A percentile compares a stretch with the other conserved stretches of the same genome.
These are phyloP conservation scores for Leccinum variicolor DNA, from an alignment of 768 basidiomycete genomes.

Conservation along the genomic window DNA sequence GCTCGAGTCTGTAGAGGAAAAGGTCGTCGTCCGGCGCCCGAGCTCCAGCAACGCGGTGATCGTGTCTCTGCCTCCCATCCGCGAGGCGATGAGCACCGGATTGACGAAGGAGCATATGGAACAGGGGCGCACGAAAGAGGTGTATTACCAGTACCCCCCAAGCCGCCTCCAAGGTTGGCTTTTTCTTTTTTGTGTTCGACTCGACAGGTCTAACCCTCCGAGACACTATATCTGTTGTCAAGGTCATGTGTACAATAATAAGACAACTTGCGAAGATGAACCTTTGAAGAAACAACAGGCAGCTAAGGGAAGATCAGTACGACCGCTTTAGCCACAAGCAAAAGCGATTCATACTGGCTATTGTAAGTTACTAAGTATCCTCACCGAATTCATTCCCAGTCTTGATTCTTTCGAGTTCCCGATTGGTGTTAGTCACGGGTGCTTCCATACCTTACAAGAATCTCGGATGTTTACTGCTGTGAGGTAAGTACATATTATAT, in stretches of 20 bases:
- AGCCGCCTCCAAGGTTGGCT: conserved; percentile 75
- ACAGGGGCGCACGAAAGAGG: conserved; percentile 68
- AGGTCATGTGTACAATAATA: too few species aligned
- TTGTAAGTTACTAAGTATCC: too few species aligned
- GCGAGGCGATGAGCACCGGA: conserved; percentile 42
- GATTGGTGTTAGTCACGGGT: too few species aligned
- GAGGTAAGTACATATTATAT: too few species aligned
- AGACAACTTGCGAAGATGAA: too few species aligned
- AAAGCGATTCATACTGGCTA: conserved; percentile 52
- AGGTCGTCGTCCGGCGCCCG: conserved; percentile 48
- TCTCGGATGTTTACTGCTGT: too few species aligned
- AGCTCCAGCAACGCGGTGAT: conserved; percentile 60
- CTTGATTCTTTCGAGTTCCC: too few species aligned
- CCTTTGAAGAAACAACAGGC: too few species aligned
- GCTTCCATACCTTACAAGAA: too few species aligned
- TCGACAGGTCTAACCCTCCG: too few species aligned
- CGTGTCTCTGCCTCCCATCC: conserved; percentile 38
- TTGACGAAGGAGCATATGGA: conserved; percentile 70
- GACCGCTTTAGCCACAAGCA: conserved; percentile 49
- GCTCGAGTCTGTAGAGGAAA: conserved; percentile 45
- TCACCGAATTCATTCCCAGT: conserved; percentile 64
- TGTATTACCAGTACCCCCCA: conserved; percentile 77
- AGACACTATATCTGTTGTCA: too few species aligned
- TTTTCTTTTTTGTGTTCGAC: conserved; percentile 56
- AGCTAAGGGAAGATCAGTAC: conserved; percentile 32